Conservation (phyloP, 371 early-diverging fungal species). For the Syncephalis fuscata region DNA sequence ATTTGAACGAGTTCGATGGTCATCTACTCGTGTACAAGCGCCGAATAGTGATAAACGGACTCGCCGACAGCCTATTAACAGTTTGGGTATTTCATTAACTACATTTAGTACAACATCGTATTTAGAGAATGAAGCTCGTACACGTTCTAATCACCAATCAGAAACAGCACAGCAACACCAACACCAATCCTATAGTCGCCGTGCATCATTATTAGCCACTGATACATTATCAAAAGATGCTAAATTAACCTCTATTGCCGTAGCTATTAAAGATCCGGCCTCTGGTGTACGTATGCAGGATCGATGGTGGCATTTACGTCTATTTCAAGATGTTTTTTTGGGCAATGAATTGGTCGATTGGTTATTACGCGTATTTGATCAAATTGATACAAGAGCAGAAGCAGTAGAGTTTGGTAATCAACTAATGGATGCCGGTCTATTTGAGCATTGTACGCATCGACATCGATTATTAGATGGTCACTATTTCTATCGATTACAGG, state of each 20-base stretch:
- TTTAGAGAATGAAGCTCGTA: constrained; percentile 6
- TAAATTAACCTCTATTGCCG: constrained; percentile 42
- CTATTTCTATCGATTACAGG: constrained; percentile 72
- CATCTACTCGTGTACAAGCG: constrained; percentile 6
- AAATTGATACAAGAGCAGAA: constrained; percentile 62
- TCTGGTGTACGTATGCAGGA: constrained; percentile 59
- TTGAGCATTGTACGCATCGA: constrained; percentile 53
- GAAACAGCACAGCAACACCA: constrained; percentile 1
- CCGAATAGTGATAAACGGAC: background rate
- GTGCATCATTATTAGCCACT: background rate
- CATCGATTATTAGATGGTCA: constrained; percentile 81
- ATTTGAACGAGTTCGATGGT: constrained; percentile 38
- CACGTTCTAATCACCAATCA: background rate
- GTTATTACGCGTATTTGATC: constrained; percentile 61
- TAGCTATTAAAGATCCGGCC: constrained; percentile 52
- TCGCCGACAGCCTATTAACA: constrained; percentile 1
- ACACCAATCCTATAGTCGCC: constrained; percentile 4
- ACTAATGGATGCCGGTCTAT: constrained; percentile 54
- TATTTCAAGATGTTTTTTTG: constrained; percentile 59
- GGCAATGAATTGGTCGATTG: constrained; percentile 87
- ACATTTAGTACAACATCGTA: constrained; percentile 5
- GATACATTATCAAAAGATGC: constrained; percentile 15
- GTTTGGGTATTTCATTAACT: constrained; percentile 11
- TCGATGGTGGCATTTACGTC: constrained; percentile 76
- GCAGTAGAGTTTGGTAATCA: constrained; percentile 71